phyloP scores from a whole-genome alignment of 202 grass and related monocot species.

The Setaria italica region DNA sequence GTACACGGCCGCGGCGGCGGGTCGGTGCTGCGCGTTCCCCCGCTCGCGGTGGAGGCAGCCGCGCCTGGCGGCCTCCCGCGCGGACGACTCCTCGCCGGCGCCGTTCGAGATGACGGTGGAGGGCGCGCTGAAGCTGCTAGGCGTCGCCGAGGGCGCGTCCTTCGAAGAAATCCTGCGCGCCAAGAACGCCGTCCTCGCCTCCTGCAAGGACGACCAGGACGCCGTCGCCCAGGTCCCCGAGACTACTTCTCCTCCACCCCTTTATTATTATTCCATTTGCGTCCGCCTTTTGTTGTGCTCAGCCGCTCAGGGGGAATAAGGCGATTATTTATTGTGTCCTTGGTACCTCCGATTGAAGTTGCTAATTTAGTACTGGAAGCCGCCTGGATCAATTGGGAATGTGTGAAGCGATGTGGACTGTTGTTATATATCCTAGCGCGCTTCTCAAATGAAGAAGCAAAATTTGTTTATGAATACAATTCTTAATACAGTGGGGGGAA shows the following conservation, averaged over 20 bases:
- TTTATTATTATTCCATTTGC: not conserved
- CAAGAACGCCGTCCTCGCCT: constrained; percentile 81
- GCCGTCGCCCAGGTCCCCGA: constrained; percentile 72
- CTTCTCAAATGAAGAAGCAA: not conserved
- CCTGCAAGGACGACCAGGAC: constrained; percentile 88
- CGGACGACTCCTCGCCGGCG: constrained; percentile 73
- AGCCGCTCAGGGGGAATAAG: not conserved
- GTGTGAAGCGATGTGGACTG: constrained; percentile 22
- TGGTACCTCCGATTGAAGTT: not conserved
- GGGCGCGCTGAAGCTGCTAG: constrained; percentile 82
- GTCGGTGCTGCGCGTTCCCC: constrained; percentile 41
- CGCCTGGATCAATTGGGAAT: constrained; percentile 17
- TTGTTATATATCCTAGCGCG: not conserved
- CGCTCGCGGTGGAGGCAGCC: constrained; percentile 39
- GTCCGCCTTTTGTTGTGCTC: constrained; percentile 3
- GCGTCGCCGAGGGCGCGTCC: constrained; percentile 71
- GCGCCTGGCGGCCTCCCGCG: constrained; percentile 60
- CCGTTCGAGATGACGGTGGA: constrained; percentile 87
- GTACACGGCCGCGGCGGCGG: constrained; percentile 23
- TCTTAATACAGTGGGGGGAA: not conserved
- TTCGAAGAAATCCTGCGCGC: constrained; percentile 97
- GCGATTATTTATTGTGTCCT: constrained; percentile 5
- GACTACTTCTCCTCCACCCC: constrained; percentile 15
- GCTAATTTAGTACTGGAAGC: constrained; percentile 26
- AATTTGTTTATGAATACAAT: constrained; percentile 20